phyloP scores from a whole-genome alignment of 1,284 basidiomycete genomes.

The Agroathelia rolfsii region DNA sequence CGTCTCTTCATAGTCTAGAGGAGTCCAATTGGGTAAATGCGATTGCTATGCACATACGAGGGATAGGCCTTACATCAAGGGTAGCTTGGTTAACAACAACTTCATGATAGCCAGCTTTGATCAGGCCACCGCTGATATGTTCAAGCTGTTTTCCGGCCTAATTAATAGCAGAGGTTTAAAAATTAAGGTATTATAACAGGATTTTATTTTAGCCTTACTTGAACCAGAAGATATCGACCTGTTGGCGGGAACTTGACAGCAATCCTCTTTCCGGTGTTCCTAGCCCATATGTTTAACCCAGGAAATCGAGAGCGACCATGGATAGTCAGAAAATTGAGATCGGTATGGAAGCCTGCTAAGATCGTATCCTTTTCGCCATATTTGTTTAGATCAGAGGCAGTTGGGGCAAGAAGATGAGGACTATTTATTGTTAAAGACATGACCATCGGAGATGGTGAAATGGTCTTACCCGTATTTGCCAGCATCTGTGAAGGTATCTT shows the following conservation, averaged over 20 bases:
- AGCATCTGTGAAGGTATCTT: conserved; percentile 60
- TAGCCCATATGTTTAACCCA: conserved; percentile 83
- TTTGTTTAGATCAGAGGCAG: conserved; percentile 76
- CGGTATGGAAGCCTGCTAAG: conserved; percentile 85
- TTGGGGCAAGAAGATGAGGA: conserved; percentile 83
- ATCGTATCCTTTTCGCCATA: conserved; percentile 73
- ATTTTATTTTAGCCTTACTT: too few relatives aligned
- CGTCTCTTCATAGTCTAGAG: conserved; percentile 56
- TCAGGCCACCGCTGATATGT: conserved; percentile 76
- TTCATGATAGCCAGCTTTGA: conserved; percentile 89
- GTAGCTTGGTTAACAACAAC: conserved; percentile 82
- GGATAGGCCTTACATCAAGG: conserved; percentile 37
- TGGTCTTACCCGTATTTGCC: conserved; percentile 72
- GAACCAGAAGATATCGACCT: conserved; percentile 67
- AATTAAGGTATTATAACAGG: too few relatives aligned
- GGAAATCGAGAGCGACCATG: conserved; percentile 84
- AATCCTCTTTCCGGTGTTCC: conserved; percentile 84
- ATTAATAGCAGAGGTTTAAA: too few relatives aligned
- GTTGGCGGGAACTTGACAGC: conserved; percentile 69
- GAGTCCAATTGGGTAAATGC: conserved; percentile 6
- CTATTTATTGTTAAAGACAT: conserved; percentile 31
- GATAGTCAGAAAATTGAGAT: conserved; percentile 79
- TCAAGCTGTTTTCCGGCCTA: conserved; percentile 90
- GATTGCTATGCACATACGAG: neutral
- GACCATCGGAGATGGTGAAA: too few relatives aligned